These are phyloP conservation scores for Thelonectria blattea DNA, from an alignment of 2,329 filamentous ascomycete genomes.

Conservation along the genomic window DNA sequence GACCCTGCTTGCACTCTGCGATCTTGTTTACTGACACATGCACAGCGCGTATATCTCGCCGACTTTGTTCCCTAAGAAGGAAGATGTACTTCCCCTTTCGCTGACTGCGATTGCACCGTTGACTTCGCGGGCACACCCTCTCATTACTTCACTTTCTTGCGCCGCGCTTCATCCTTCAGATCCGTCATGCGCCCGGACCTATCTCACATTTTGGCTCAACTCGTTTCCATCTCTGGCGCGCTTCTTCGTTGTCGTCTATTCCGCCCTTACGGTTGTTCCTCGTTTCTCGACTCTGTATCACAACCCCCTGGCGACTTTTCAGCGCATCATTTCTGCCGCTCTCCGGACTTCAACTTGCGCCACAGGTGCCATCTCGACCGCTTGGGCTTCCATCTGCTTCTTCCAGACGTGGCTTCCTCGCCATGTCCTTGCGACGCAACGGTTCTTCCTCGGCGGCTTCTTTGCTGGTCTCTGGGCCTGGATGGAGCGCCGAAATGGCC, in stretches of 20 bases:
- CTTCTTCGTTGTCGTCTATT: conserved; percentile 78
- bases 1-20: not conserved
- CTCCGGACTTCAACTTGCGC: conserved; percentile 76
- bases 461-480: conserved; percentile 86
- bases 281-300: conserved; percentile 72
- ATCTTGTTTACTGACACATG: conserved; percentile 10
- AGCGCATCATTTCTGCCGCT: conserved; percentile 69
- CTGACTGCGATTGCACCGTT: conserved; percentile 77
- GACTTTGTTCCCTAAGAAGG: conserved; percentile 79
- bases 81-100: conserved; percentile 66
- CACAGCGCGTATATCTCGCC: conserved; percentile 78
- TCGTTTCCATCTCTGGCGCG: conserved; percentile 81
- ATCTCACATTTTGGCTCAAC: conserved; percentile 84
- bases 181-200: conserved; percentile 86
- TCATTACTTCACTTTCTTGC: conserved; percentile 85
- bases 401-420: conserved; percentile 82
- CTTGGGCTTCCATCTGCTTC: conserved; percentile 89
- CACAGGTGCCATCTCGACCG: conserved; percentile 82
- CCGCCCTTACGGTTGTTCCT: conserved; percentile 69
- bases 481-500: conserved; percentile 68
- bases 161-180: conserved; percentile 87
- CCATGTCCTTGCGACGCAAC: conserved; percentile 76
- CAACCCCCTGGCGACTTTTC: conserved; percentile 70
- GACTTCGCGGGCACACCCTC: conserved; percentile 83
- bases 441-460: conserved; percentile 90